A percentile compares a stretch with the other conserved stretches of the same genome.
Conservation (phyloP, 2,329 filamentous ascomycete genomes). For the Neopestalotiopsis rosae region DNA sequence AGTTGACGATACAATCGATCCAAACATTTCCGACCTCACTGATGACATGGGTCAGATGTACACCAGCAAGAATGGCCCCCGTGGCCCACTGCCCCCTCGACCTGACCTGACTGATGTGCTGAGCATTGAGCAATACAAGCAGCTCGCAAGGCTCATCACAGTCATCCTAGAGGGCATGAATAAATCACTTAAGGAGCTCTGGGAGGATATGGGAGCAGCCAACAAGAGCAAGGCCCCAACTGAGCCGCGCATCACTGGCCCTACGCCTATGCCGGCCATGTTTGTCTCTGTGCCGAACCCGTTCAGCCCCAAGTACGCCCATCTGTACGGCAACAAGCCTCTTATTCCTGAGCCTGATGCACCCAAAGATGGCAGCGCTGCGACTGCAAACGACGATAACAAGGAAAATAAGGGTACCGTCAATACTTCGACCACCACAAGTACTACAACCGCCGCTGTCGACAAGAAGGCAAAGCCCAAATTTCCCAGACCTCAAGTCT, state of each 20-base stretch:
- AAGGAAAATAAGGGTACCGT: background rate
- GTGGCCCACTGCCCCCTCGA: conserved; percentile 40
- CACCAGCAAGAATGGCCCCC: background rate
- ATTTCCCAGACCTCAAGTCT: background rate
- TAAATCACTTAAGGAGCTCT: conserved; percentile 55
- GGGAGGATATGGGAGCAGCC: conserved; percentile 48
- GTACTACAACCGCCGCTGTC: background rate
- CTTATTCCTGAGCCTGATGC: conserved; percentile 24
- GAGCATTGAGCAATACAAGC: conserved; percentile 52
- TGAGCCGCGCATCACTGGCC: conserved; percentile 32
- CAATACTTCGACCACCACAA: background rate
- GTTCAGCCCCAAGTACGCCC: conserved; percentile 34
- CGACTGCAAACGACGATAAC: background rate
- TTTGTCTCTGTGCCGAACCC: conserved; percentile 39
- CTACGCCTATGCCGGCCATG: conserved; percentile 34
- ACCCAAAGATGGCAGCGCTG: conserved; percentile 26
- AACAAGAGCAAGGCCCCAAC: conserved; percentile 33
- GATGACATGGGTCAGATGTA: conserved; percentile 10
- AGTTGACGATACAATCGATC: background rate
- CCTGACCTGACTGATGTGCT: conserved; percentile 58
- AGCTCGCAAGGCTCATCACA: conserved; percentile 56
- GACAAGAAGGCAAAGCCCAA: conserved; percentile 1
- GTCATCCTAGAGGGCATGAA: conserved; percentile 62
- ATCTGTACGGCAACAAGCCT: conserved; percentile 32
- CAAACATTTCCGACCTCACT: background rate